Evolutionary conservation across 768 basidiomycete species (phyloP).

Genomic region (Boletus pseudo-olivaceus): DNA sequence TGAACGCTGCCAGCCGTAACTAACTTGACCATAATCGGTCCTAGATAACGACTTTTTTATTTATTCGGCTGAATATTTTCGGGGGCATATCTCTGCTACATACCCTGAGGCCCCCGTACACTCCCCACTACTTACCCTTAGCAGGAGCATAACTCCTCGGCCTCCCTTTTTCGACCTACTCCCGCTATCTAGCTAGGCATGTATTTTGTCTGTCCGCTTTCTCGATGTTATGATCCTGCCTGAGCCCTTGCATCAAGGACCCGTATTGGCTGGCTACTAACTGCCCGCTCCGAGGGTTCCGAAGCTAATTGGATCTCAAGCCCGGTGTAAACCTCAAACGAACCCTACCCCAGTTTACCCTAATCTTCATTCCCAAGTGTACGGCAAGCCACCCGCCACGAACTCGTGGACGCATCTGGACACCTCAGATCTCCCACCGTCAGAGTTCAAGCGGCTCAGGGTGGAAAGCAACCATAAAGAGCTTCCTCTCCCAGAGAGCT

Average conservation of each 20-base stretch:
- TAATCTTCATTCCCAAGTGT: neutral
- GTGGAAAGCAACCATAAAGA: neutral
- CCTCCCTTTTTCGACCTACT: neutral
- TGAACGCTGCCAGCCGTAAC: conserved; percentile 8
- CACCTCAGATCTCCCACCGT: neutral
- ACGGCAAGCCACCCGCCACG: neutral
- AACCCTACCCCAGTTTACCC: neutral
- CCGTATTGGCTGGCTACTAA: neutral
- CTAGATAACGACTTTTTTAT: neutral
- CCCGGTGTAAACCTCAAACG: neutral
- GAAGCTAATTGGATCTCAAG: neutral
- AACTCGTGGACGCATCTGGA: neutral
- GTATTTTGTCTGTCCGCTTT: neutral
- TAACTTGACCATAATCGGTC: conserved; percentile 2
- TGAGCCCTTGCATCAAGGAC: neutral
- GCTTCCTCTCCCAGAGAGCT: conserved; percentile 1
- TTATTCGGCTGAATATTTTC: neutral
- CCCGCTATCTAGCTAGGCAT: neutral
- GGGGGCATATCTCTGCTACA: neutral
- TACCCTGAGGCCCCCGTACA: neutral
- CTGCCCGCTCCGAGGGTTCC: neutral
- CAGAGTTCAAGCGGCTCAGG: neutral
- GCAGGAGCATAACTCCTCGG: neutral
- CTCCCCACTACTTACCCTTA: neutral
- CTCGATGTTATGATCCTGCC: neutral